Base-by-base conservation (phyloP, 352 stramenopile species). In the Pythium folliculosum region DNA sequence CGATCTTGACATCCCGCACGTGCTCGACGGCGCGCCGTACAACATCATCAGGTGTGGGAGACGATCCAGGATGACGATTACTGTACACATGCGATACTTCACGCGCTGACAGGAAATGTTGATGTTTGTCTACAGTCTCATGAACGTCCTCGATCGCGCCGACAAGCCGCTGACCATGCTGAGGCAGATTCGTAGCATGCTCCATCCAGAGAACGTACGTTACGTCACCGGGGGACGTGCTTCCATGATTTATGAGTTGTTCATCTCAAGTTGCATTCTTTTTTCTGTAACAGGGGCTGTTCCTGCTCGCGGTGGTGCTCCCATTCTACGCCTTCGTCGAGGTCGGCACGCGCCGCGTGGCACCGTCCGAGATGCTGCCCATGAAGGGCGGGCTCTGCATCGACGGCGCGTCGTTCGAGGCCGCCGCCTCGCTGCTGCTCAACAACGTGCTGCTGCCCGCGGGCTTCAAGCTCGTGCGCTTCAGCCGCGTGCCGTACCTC, bases 301-400 rank as follows among this genome's bases (percentile, higher is more conserved):
- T 95, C 54, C 53, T 95, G 32, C 66, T 95, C 22, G 87, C 87
- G 2, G 85, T 95, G 19, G 87, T 95, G 44, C 69, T 93, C 38
- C 87, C 87, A 5, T 95, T 93, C 60, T 85, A 83, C 19, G 84
- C 87, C 17, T 93, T 93, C 60, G 87, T 95, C 7, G 87, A 95
- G 67, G 75, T 80, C 13, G 87, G 84, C n/a, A 95, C 87, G 3
- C 66, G 82, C 17, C 85, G 85, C 21, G 55, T 90, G 6, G 60
- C 71, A 0, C 87, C 87, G 4, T 87, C 60, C 5, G 87, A 95
- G 71, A 76, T 72, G 21, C 63, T 95, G 27, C 76, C 82, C 9
- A 93, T 95, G 84, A 64, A 63, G 0, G 87, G 87, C 37, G 87
- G 87, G 2, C 61, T 90, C 17, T 89, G 80, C 54, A 68, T 70